Evolutionary conservation across 1,139 yeast species (phyloP).

Genomic region (Yamadazyma diddensiae): DNA sequence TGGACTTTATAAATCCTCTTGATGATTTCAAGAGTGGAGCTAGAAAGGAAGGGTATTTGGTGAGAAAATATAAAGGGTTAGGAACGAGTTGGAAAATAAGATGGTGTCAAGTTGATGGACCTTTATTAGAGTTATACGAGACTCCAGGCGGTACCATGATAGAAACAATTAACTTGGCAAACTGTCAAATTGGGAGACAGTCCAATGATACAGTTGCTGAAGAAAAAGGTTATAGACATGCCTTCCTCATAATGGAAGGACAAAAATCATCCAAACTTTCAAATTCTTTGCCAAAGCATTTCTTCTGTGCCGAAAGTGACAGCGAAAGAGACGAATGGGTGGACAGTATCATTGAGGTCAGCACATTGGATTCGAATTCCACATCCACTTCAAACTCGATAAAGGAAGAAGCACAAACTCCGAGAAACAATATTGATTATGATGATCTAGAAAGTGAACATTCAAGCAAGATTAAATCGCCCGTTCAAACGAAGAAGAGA

Average conservation of each 20-base stretch:
- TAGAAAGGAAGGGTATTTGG: conserved; percentile 64
- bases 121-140: conserved; percentile 59
- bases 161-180: conserved; percentile 58
- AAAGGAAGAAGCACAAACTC: conserved; percentile 6
- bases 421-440: conserved; percentile 11
- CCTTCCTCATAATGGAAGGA: conserved; percentile 68
- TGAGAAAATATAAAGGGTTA: conserved; percentile 56
- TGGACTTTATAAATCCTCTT: conserved; percentile 65
- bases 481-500: conserved; percentile 40
- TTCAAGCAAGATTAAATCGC: background rate
- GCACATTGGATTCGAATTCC: conserved; percentile 7
- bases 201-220: conserved; percentile 59
- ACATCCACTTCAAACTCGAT: conserved; percentile 8
- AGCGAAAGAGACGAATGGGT: conserved; percentile 81
- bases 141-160: conserved; percentile 53
- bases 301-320: conserved; percentile 81
- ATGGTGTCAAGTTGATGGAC: conserved; percentile 72
- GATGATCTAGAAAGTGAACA: conserved; percentile 14
- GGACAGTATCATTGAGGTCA: conserved; percentile 51
- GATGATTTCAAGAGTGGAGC: conserved; percentile 57
- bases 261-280: conserved; percentile 54
- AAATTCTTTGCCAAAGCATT: conserved; percentile 54
- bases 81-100: conserved; percentile 69
- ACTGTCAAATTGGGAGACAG: conserved; percentile 62
- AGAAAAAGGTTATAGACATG: conserved; percentile 73